phyloP scores from a whole-genome alignment of 2,329 filamentous ascomycete species.

The Cryphonectria carpinicola region DNA sequence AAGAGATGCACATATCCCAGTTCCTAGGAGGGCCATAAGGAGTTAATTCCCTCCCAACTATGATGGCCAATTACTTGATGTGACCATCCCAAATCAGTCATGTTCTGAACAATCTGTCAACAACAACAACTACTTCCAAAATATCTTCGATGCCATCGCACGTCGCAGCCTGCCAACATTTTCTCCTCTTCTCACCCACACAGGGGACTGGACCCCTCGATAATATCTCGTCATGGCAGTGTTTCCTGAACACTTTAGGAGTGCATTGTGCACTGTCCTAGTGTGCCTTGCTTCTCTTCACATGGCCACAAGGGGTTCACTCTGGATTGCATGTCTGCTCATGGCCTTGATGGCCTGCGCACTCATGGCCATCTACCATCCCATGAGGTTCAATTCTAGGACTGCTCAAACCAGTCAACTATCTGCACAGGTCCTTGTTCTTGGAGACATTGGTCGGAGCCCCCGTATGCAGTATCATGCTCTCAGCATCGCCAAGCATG shows the following conservation, averaged over 20 bases:
- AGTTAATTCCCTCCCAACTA: background rate
- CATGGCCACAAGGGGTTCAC: background rate
- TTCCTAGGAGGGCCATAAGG: background rate
- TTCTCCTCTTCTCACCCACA: background rate
- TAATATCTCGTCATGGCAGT: background rate
- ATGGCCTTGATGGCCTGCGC: conserved; percentile 21
- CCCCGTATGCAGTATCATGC: conserved; percentile 99
- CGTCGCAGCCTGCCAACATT: background rate
- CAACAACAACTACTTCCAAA: conserved; percentile 3
- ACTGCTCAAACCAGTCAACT: conserved; percentile 32
- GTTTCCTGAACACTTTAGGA: background rate
- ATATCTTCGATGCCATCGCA: background rate
- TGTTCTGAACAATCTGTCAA: background rate
- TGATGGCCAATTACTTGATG: background rate
- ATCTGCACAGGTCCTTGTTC: conserved; percentile 79
- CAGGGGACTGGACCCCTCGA: background rate
- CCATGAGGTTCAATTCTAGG: conserved; percentile 38
- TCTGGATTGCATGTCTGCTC: background rate
- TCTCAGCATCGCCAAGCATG: conserved; percentile 83
- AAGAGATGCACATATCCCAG: background rate
- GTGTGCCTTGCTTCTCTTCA: background rate
- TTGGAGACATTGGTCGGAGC: conserved; percentile 93
- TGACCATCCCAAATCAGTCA: background rate
- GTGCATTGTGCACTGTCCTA: background rate
- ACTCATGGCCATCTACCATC: conserved; percentile 35